phyloP scores from a whole-genome alignment of 495 filamentous ascomycete species.

The Daldinia childiae region DNA sequence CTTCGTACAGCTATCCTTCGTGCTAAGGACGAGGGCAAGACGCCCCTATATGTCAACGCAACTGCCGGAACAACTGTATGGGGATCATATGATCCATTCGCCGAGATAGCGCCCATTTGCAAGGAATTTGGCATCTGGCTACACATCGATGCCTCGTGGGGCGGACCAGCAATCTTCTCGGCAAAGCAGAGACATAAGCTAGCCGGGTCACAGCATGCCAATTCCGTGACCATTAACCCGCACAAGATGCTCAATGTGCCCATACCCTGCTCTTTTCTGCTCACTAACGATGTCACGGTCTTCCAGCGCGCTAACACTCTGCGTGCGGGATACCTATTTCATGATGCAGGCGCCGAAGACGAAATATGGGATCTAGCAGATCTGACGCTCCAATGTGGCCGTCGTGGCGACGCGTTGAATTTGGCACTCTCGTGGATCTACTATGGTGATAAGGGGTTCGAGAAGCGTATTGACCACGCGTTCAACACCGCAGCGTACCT shows the following conservation, averaged over 20 bases:
- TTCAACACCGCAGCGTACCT: slow-evolving; percentile 74
- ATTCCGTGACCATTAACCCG: slow-evolving; percentile 87
- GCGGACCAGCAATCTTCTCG: slow-evolving; percentile 85
- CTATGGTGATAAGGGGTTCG: slow-evolving; percentile 72
- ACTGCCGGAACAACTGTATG: slow-evolving; percentile 94
- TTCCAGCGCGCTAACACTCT: slow-evolving; percentile 86
- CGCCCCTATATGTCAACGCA: slow-evolving; percentile 94
- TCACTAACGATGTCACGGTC: slow-evolving; percentile 74
- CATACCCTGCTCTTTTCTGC: slow-evolving; percentile 88
- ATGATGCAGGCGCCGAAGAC: slow-evolving; percentile 61
- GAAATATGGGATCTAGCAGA: slow-evolving; percentile 94
- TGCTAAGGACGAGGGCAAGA: slow-evolving; percentile 69
- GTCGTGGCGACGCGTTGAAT: slow-evolving; percentile 86
- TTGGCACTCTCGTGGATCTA: slow-evolving; percentile 88
- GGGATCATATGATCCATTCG: slow-evolving; percentile 87
- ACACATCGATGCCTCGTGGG: slow-evolving; percentile 92
- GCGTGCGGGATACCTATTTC: slow-evolving; percentile 89
- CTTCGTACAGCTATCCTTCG: slow-evolving; percentile 68
- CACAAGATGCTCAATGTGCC: slow-evolving; percentile 98
- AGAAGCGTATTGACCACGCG: slow-evolving; percentile 70
- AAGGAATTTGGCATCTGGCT: slow-evolving; percentile 79
- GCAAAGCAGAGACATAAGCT: slow-evolving; percentile 68
- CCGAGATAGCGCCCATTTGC: slow-evolving; percentile 76
- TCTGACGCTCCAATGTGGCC: slow-evolving; percentile 90
- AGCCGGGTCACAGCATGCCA: slow-evolving; percentile 73